Evolutionary conservation across 2,329 filamentous ascomycete genomes (phyloP), one percentile per base, ranked within the genome.

Genomic region (Paecilomyces sp.): DNA sequence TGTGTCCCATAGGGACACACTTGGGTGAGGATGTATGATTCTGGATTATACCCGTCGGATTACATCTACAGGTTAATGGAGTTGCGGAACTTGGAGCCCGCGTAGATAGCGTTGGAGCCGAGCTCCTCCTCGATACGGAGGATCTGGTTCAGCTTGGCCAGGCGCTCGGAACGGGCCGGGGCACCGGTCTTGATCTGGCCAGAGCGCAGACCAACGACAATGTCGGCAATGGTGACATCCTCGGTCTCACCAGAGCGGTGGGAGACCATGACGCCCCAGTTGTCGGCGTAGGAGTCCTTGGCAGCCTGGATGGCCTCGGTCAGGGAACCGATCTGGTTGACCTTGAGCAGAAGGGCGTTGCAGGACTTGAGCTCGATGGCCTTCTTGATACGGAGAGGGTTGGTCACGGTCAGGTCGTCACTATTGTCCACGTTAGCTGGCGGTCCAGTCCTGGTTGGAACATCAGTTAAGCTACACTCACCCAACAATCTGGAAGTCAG

Each of bases 91-190:
- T 91, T 92, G 74, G 84, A 81, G 70, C 94, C 94, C 70, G 93
- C 92, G 77, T 93, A 99, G 80, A 97, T 75, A 69, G 93, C 94
- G 72, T 94, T 88, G 72, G 87, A 85, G 71, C 92, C 92, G 66
- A 99, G 89, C 85, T 99, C 94, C 84, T 99, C 94, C 87, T 99
- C 94, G 71, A 99, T 99, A 76, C 94, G 91, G 75, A 99, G 90
- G 74, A 99, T 96, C 85, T 99, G 94, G 90, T 99, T 99, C 77
- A 99, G 90, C 87, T 99, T 99, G 79, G 94, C 94, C 69, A 97
- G 86, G 84, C 94, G 92, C 87, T 99, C 94, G 70, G 93, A 97
- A 74, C 94, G 89, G 76, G 89, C 90, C 70, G 94, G 94, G 65
- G 93, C 93, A 86, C 92, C 92, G 67, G 92, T 96, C 91, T 97